Base-by-base conservation (phyloP, 148 eudicot genomes). In the Silene conica region DNA sequence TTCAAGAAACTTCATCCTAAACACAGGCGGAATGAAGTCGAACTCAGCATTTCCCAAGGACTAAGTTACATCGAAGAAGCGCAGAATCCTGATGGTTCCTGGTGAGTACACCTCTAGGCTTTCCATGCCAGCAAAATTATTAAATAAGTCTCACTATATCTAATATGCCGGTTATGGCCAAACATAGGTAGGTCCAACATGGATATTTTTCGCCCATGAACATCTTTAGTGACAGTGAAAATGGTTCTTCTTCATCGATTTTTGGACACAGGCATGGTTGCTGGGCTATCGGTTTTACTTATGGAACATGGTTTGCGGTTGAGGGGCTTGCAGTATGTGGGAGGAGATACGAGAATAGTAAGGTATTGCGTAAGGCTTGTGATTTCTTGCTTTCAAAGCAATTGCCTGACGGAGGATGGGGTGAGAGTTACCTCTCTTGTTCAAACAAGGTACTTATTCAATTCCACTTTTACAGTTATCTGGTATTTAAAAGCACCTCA, bases 271-370 rank as follows among this genome's bases (percentile, higher is more conserved):
- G 89, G 89, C 78, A 78, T 46, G 92, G 92, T 26, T 81, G 83
- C 67, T 88, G 92, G 89, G 92, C 84, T 7, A 82, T 86, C 6
- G 85, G 92, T 79, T 89, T 67, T 63, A 88, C 87, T 3, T 88
- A 88, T 70, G 92, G 85, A 34, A 76, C 88, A 67, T 88, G 92
- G 92, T 88, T 86, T 73, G 92, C 83, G 5, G 78, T 86, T 11
- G 85, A 83, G 19, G 92, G 86, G 61, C 74, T 88, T 26, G 52
- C 64, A 52, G 79, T 82, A n/a, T 80, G 80, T 55, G 86, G 84
- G 23, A 83, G 46, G 68, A 82, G 75, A 52, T 86, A 80, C 73
- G n/a, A 67, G 12, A 85, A 78, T 43, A 71, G 89, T 55, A 55
- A 64, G 22, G 81, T 79, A 9, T 38, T 88, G 70, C 88, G 78